phyloP scores from a whole-genome alignment of 805 yeast species.

The Metschnikowia proteae region DNA sequence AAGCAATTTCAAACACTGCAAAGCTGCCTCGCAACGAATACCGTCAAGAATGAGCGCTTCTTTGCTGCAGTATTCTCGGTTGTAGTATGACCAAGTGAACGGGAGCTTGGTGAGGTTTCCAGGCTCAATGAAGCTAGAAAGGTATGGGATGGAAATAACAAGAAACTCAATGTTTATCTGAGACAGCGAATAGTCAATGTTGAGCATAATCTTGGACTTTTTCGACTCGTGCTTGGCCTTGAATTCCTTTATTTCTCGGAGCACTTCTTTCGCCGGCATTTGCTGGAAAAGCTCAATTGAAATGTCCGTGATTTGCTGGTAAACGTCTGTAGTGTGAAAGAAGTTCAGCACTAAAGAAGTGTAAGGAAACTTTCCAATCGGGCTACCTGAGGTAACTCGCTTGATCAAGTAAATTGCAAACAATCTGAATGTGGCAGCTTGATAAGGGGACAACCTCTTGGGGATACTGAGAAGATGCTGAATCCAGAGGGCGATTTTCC shows the following conservation, averaged over 20 bases:
- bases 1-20: conserved; percentile 7
- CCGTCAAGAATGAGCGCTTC: conserved; percentile 10
- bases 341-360: conserved; percentile 46
- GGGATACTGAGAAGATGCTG: conserved; percentile 21
- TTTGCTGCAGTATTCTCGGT: conserved; percentile 12
- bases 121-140: conserved; percentile 2
- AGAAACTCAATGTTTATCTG: conserved; percentile 5
- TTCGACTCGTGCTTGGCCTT: neutral
- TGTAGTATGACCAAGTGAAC: conserved; percentile 6
- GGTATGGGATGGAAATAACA: conserved; percentile 1
- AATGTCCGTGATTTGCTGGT: neutral
- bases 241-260: neutral
- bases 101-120: conserved; percentile 9
- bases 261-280: conserved; percentile 1
- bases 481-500: conserved; percentile 27
- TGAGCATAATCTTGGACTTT: neutral
- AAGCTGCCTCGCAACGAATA: conserved; percentile 6
- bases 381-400: conserved; percentile 22
- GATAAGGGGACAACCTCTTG: conserved; percentile 14
- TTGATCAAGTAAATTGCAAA: conserved; percentile 34
- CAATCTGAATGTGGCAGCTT: conserved; percentile 28
- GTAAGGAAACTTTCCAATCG: conserved; percentile 17
- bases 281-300: conserved; percentile 5
- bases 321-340: conserved; percentile 32
- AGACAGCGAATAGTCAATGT: conserved; percentile 6